Percentiles rank a stretch among this genome's conserved stretches.
Conservation (phyloP, 495 filamentous ascomycete genomes). For the Aspergillus steynii region DNA sequence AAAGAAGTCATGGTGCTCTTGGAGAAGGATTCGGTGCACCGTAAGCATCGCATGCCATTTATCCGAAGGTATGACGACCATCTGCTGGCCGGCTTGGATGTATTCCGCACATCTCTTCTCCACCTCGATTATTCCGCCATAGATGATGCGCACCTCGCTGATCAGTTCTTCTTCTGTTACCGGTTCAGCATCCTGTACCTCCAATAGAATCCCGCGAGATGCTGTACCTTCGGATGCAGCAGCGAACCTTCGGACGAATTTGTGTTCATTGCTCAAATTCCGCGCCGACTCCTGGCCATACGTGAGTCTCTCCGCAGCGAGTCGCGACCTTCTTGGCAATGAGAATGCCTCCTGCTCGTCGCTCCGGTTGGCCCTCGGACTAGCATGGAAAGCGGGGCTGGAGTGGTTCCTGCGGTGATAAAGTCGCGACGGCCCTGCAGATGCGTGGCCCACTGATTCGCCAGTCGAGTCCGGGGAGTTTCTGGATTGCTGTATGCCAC, state of each 20-base stretch:
- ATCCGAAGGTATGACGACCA: slow-evolving; percentile 49
- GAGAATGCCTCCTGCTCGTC: background rate
- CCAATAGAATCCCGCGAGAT: slow-evolving; percentile 48
- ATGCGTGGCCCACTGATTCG: slow-evolving; percentile 9
- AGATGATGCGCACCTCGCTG: slow-evolving; percentile 69
- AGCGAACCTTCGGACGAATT: slow-evolving; percentile 12
- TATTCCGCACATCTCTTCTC: slow-evolving; percentile 63
- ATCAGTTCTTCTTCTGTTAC: slow-evolving; percentile 77
- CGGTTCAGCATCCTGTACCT: slow-evolving; percentile 60
- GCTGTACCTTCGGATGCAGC: slow-evolving; percentile 30
- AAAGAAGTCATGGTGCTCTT: slow-evolving; percentile 83
- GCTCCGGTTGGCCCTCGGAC: background rate
- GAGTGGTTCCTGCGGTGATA: slow-evolving; percentile 10
- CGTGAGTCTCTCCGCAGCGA: slow-evolving; percentile 15
- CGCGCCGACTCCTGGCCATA: slow-evolving; percentile 20
- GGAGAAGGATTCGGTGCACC: slow-evolving; percentile 68
- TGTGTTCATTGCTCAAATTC: slow-evolving; percentile 20
- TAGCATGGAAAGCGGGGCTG: slow-evolving; percentile 16
- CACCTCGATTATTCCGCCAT: slow-evolving; percentile 74
- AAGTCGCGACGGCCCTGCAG: slow-evolving; percentile 4
- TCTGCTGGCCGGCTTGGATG: slow-evolving; percentile 66
- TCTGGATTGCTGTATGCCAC: slow-evolving; percentile 10
- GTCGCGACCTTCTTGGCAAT: slow-evolving; percentile 6
- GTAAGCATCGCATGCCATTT: slow-evolving; percentile 76
- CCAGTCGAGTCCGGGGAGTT: slow-evolving; percentile 10